Conservation (phyloP, 768 basidiomycete genomes). For the Tephrocybe rancida region DNA sequence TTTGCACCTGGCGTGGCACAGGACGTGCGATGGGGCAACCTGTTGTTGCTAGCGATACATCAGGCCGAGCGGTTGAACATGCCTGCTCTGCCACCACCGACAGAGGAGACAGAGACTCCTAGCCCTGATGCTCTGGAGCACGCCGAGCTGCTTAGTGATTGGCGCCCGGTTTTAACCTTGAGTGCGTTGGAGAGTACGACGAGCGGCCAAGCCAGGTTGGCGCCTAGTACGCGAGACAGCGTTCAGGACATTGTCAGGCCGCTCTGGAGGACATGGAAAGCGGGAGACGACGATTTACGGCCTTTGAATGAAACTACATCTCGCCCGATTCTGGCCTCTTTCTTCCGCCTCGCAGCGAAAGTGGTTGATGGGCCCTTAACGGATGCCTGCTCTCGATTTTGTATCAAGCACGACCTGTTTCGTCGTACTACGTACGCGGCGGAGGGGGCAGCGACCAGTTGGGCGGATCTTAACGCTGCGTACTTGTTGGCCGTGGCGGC, state of each 20-base stretch:
- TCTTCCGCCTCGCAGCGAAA: constrained; percentile 46
- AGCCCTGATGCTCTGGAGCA: not conserved
- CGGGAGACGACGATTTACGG: constrained; percentile 9
- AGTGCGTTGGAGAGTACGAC: constrained; percentile 36
- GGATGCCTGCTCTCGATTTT: constrained; percentile 36
- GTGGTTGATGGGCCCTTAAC: constrained; percentile 38
- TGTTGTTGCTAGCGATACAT: constrained; percentile 39
- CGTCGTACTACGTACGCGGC: constrained; percentile 15
- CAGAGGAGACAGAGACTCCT: not conserved
- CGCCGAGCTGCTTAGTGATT: constrained; percentile 26
- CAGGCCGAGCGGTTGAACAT: constrained; percentile 11
- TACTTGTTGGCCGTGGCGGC: constrained; percentile 32
- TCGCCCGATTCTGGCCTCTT: constrained; percentile 41
- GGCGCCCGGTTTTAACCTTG: constrained; percentile 46
- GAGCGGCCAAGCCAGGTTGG: not conserved
- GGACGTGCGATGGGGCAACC: constrained; percentile 43
- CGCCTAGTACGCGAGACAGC: constrained; percentile 3
- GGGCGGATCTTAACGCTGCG: constrained; percentile 33
- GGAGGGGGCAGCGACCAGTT: constrained; percentile 1
- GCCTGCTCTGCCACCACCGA: not conserved
- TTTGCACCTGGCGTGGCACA: constrained; percentile 32
- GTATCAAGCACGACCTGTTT: constrained; percentile 29
- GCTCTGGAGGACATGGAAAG: constrained; percentile 47
- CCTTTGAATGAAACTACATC: constrained; percentile 25
- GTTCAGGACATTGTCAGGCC: constrained; percentile 29